Conservation (phyloP, 2,329 filamentous ascomycete species). For the Neonectria hederae region DNA sequence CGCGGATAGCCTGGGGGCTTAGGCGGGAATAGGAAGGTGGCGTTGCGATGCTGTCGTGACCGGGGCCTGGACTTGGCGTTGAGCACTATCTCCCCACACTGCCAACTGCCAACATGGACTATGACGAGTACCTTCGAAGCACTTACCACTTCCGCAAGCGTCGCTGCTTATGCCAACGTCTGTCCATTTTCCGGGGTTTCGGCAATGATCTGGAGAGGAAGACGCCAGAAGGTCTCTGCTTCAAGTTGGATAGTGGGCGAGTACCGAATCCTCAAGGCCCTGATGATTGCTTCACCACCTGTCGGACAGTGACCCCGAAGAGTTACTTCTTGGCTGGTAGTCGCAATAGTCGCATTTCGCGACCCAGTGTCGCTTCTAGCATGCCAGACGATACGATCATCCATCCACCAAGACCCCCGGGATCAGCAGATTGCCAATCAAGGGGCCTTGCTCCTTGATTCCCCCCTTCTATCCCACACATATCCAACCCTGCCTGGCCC, state of each 20-base stretch:
- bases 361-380: neutral
- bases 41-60: conserved; percentile 7
- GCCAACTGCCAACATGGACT: too few relatives aligned
- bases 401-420: neutral
- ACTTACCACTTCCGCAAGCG: conserved; percentile 1
- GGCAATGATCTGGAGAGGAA: neutral
- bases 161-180: conserved; percentile 5
- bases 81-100: conserved; percentile 20
- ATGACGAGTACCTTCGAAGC: neutral
- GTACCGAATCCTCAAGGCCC: neutral
- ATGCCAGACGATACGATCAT: neutral
- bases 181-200: neutral
- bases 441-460: neutral
- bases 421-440: conserved; percentile 14
- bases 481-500: conserved; percentile 4
- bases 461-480: neutral
- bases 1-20: conserved; percentile 7
- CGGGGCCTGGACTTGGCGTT: conserved; percentile 14
- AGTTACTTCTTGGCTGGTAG: neutral
- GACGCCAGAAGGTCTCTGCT: neutral
- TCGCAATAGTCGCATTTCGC: neutral
- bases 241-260: neutral
- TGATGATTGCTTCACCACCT: neutral
- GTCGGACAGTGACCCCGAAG: neutral
- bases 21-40: conserved; percentile 39